A percentile compares a stretch with the other conserved stretches of the same genome.
phyloP scores from a whole-genome alignment of 2,329 filamentous ascomycete genomes.

The Zymoseptoria brevis region DNA sequence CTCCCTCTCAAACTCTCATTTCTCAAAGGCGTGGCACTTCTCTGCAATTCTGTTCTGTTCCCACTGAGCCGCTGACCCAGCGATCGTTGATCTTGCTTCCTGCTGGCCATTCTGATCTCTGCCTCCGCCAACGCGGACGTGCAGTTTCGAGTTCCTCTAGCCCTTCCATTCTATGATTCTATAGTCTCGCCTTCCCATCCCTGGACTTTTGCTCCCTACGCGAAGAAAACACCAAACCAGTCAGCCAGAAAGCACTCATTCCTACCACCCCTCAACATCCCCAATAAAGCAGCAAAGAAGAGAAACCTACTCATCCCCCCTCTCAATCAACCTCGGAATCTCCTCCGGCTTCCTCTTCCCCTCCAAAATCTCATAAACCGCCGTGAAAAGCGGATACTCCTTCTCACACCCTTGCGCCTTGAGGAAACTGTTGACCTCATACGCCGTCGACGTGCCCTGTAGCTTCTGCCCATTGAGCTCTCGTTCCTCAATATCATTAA shows the following conservation, averaged over 20 bases:
- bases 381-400: constrained; percentile 88
- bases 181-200: neutral
- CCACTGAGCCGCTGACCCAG: no score
- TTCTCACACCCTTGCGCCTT: constrained; percentile 67
- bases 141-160: no score
- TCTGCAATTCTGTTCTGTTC: no score
- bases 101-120: no score
- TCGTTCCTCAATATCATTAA: constrained; percentile 78
- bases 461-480: constrained; percentile 96
- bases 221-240: neutral
- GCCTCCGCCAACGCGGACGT: no score
- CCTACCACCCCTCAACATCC: no score
- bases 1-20: no score
- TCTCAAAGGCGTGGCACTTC: no score
- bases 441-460: constrained; percentile 85
- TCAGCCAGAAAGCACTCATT: neutral
- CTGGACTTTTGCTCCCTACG: neutral
- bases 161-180: no score
- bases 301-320: constrained; percentile 12
- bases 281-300: no score
- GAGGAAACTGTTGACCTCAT: constrained; percentile 84
- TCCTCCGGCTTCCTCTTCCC: constrained; percentile 70
- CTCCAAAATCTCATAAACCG: constrained; percentile 72
- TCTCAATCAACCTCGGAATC: constrained; percentile 58
- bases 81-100: no score